Base-by-base conservation (phyloP, 1,284 basidiomycete genomes). In the Phylloboletellus chloephorus region DNA sequence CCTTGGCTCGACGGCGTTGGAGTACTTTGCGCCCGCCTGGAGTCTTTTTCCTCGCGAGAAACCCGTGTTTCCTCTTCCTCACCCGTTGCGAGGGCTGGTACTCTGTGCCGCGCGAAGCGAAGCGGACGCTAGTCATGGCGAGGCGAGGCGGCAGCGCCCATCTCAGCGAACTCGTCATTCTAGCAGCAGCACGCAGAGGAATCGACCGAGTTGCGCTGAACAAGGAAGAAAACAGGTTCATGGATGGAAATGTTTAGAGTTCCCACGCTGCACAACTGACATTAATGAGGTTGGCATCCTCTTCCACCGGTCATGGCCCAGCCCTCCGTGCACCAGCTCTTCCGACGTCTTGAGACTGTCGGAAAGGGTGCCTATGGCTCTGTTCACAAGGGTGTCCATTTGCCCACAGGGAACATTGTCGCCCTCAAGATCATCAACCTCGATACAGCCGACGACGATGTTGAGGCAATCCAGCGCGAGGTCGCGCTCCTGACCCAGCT, bases 401-500 rank as follows among this genome's bases (percentile, higher is more conserved):
- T 88, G 31, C 76, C 82, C 1, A 83, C 88, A 0, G 87, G 89
- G 12, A 87, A 90, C 40, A 74, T 92, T 37, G 90, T 97, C 12
- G 94, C 92, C 11, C 82, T 97, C 67, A 97, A 98, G 69, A 95
- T 98, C 60, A 97, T 98, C 70, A 92, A 98, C 63, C 82, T 98
- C 49, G 96, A 98, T 67, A 96, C 89, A 12, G 82, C 89, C 39
- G 93, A 94, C 61, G 94, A 97, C 64, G 96, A 99, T 63, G 93
- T 98, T 17, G 87, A 74, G 33, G 95, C 96, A 65, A 98, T 98
- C 43, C 95, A 98, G 66, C 85, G 88, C 49, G 96, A 98, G 66
- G 92, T 98, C 15, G 83, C 91, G 6, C 79, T 98, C 34, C 74
- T 98, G 22, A 87, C 88, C 37, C 90, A 95, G 59, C 77, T 98